Percentiles rank a stretch among this genome's conserved stretches.
Evolutionary conservation across 352 stramenopile genomes (phyloP).

Genomic region (Elongisporangium senticosum): DNA sequence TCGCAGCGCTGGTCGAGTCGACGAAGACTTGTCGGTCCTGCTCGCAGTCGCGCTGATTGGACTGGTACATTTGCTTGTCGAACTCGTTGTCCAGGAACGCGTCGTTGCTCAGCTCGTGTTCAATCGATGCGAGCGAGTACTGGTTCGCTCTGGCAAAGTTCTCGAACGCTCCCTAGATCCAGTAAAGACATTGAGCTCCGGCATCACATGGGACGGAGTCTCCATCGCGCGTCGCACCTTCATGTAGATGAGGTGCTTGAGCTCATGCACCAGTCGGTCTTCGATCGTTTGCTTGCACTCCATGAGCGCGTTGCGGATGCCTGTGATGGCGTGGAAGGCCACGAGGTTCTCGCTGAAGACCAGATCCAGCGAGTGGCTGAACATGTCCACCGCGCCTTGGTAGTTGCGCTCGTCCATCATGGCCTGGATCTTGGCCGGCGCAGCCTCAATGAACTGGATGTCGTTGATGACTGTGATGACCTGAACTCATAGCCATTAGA

Average conservation of each 20-base stretch:
- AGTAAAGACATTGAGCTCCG: neutral
- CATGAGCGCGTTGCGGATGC: slow-evolving; percentile 72
- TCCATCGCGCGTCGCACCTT: slow-evolving; percentile 23
- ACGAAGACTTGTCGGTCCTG: slow-evolving; percentile 2
- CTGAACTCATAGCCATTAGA: slow-evolving; percentile 7
- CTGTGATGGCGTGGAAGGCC: slow-evolving; percentile 70
- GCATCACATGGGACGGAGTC: neutral
- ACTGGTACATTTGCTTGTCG: slow-evolving; percentile 41
- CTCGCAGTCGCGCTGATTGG: slow-evolving; percentile 19
- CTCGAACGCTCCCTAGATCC: slow-evolving; percentile 35
- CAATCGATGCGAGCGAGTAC: slow-evolving; percentile 61
- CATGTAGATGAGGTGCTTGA: slow-evolving; percentile 69
- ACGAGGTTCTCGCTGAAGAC: slow-evolving; percentile 78
- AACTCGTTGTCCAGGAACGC: slow-evolving; percentile 54
- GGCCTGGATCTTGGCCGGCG: slow-evolving; percentile 53
- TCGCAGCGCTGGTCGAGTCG: neutral
- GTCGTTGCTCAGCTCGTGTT: slow-evolving; percentile 67
- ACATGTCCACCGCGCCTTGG: slow-evolving; percentile 61
- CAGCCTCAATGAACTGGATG: slow-evolving; percentile 76
- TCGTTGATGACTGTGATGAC: slow-evolving; percentile 81
- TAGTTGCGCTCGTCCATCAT: slow-evolving; percentile 56
- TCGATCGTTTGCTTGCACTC: slow-evolving; percentile 84
- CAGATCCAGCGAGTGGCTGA: slow-evolving; percentile 65
- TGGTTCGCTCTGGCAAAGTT: slow-evolving; percentile 64
- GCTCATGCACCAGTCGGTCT: slow-evolving; percentile 65